Conservation (phyloP, 345 rosid species). For the Boechera stricta region DNA sequence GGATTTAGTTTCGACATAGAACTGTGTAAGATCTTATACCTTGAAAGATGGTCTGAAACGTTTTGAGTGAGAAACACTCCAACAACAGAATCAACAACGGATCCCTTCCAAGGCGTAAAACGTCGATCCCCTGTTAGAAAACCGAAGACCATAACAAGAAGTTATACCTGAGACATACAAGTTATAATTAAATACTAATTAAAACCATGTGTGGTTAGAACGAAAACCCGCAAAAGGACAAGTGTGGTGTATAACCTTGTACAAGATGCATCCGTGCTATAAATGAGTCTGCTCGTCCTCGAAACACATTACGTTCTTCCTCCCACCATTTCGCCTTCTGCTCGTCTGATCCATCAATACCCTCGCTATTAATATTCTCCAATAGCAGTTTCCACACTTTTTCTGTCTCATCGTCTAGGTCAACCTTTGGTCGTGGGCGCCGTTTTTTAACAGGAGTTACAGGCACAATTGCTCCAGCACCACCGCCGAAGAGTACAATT, state of each 20-base stretch:
- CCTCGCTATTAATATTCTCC: constrained; percentile 70
- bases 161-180: constrained; percentile 18
- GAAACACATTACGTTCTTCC: constrained; percentile 77
- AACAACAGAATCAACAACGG: constrained; percentile 92
- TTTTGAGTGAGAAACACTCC: constrained; percentile 99
- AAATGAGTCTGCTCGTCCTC: constrained; percentile 83
- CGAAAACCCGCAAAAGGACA: neutral
- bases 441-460: constrained; percentile 52
- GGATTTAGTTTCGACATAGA: constrained; percentile 14
- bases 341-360: constrained; percentile 73
- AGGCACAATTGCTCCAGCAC: constrained; percentile 61
- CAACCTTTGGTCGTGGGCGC: constrained; percentile 75
- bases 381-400: constrained; percentile 86
- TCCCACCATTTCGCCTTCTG: constrained; percentile 79
- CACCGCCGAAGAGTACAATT: constrained; percentile 58
- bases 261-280: constrained; percentile 97
- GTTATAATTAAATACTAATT: neutral
- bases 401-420: constrained; percentile 81
- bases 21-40: constrained; percentile 56
- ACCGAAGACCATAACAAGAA: constrained; percentile 28
- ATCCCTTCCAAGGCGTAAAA: constrained; percentile 96
- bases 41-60: constrained; percentile 94
- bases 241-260: constrained; percentile 64
- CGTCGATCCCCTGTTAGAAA: constrained; percentile 80
- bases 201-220: neutral